phyloP scores from a whole-genome alignment of 257 asterid species.

The Eustoma russellianum region DNA sequence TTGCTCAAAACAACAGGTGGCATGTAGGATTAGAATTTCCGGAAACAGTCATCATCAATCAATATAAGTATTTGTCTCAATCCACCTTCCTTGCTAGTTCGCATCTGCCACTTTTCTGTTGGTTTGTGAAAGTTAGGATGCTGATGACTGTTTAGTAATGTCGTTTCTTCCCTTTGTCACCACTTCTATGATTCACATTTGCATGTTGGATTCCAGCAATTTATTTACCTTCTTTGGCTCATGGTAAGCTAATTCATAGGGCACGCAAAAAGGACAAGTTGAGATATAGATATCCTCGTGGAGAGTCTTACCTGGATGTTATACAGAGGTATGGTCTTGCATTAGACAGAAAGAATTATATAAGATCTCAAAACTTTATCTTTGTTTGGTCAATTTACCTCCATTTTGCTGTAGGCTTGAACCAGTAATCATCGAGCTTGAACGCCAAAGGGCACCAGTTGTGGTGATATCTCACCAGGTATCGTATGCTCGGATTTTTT shows the following conservation, averaged over 20 bases:
- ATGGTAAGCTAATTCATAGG: conserved; percentile 29
- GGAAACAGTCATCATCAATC: too few species aligned
- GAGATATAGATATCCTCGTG: conserved; percentile 97
- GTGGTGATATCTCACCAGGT: conserved; percentile 99
- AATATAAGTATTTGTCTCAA: too few species aligned
- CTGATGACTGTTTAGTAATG: too few species aligned
- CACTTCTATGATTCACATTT: too few species aligned
- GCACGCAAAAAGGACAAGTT: conserved; percentile 93
- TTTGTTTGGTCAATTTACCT: conserved; percentile 9
- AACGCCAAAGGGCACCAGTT: conserved; percentile 97
- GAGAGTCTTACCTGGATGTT: conserved; percentile 97
- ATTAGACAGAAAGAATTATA: not conserved
- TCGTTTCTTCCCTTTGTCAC: too few species aligned
- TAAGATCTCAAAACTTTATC: conserved; percentile 12
- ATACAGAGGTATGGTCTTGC: conserved; percentile 70
- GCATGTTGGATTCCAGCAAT: too few species aligned
- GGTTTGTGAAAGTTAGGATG: too few species aligned
- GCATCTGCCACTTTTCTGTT: too few species aligned
- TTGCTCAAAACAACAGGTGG: too few species aligned
- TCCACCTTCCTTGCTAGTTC: too few species aligned
- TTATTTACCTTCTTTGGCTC: conserved; percentile 1
- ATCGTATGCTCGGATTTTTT: conserved; percentile 6
- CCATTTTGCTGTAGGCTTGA: conserved; percentile 56
- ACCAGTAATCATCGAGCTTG: conserved; percentile 96
- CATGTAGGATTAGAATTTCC: too few species aligned